phyloP scores from a whole-genome alignment of 371 early-diverging fungal species.

The Lichtheimia corymbifera region DNA sequence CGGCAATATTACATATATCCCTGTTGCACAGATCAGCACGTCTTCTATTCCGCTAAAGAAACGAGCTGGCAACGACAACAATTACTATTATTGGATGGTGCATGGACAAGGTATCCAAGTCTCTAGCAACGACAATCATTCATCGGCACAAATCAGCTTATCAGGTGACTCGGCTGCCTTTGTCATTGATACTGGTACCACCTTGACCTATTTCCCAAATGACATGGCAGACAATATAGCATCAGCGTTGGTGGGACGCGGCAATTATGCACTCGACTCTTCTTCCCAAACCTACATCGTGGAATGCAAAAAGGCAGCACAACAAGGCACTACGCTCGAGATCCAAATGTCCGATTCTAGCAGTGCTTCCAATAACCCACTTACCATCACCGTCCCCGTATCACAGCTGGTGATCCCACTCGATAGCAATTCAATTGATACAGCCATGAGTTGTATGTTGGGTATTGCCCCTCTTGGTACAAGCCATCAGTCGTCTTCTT shows the following conservation, averaged over 20 bases:
- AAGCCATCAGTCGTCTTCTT: conserved; percentile 3
- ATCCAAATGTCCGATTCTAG: conserved; percentile 4
- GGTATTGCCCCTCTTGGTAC: conserved; percentile 37
- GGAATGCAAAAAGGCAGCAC: conserved; percentile 18
- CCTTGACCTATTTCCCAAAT: conserved; percentile 43
- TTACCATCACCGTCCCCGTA: conserved; percentile 29
- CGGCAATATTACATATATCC: conserved; percentile 52
- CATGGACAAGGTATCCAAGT: conserved; percentile 37
- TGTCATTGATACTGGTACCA: conserved; percentile 52
- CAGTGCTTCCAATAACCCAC: conserved; percentile 10
- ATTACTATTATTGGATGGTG: conserved; percentile 52
- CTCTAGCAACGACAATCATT: not conserved
- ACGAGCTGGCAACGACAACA: conserved; percentile 10
- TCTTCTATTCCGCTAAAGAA: conserved; percentile 9
- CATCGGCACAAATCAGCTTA: conserved; percentile 3
- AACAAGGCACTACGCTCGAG: conserved; percentile 9
- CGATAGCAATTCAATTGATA: conserved; percentile 14
- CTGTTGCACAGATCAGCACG: conserved; percentile 26
- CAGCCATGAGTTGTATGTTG: conserved; percentile 35
- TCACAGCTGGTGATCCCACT: conserved; percentile 42
- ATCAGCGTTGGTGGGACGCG: conserved; percentile 18
- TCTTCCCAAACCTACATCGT: conserved; percentile 25
- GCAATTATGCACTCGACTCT: conserved; percentile 18
- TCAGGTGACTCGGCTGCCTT: conserved; percentile 20
- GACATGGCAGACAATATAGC: conserved; percentile 26